These are phyloP conservation scores for Phytophthora pisi DNA, from an alignment of 352 stramenopile genomes.

Conservation along the genomic window DNA sequence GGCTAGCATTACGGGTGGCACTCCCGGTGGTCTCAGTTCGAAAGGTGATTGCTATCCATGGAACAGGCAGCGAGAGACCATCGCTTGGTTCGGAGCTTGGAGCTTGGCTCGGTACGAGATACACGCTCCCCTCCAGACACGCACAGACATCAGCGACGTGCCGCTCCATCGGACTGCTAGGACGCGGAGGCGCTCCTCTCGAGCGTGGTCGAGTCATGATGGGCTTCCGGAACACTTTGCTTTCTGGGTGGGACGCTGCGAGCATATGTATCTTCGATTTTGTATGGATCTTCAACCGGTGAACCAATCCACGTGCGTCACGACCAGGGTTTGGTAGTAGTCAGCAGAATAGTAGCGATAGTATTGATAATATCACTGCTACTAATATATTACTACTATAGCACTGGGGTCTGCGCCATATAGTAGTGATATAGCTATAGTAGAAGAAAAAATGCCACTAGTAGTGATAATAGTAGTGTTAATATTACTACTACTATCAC, in stretches of 20 bases:
- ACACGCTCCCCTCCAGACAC: constrained; percentile 18
- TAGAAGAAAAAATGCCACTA: too few species aligned
- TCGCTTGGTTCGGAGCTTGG: neutral
- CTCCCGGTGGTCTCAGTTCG: constrained; percentile 1
- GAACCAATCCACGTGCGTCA: neutral
- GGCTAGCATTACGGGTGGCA: constrained; percentile 3
- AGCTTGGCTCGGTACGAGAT: constrained; percentile 6
- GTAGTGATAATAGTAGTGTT: too few species aligned
- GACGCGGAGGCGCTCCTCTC: neutral
- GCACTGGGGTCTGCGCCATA: too few species aligned
- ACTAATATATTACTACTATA: too few species aligned
- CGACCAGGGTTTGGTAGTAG: too few species aligned
- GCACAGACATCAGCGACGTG: constrained; percentile 10
- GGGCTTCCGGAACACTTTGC: neutral
- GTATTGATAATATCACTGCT: too few species aligned
- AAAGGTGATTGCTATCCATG: constrained; percentile 21
- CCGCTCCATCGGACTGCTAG: constrained; percentile 5
- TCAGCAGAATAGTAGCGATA: too few species aligned
- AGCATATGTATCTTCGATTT: neutral
- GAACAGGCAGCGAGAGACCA: neutral
- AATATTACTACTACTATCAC: too few species aligned
- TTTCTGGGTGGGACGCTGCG: constrained; percentile 8
- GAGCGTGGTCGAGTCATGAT: neutral
- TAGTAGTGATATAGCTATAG: too few species aligned
- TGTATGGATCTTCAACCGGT: neutral